Evolutionary conservation across 306 rosid species (phyloP), one percentile per base, ranked within the genome.

Genomic region (Hippophae gyantsensis): DNA sequence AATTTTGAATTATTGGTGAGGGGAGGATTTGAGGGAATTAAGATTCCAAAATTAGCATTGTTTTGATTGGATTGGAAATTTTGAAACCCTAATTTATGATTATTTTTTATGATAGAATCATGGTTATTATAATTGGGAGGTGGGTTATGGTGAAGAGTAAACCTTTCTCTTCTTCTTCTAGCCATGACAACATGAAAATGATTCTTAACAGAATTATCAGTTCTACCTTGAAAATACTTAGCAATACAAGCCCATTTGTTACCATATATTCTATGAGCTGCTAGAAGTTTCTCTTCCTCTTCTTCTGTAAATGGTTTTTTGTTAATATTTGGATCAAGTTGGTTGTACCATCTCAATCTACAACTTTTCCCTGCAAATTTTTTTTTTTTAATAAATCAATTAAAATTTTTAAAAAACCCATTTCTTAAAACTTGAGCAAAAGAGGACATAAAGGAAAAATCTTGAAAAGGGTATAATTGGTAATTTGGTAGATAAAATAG

Each of bases 321-420:
- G 49, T 72, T 76, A 23, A 83, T 83, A 45, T 75, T 77, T 49
- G 89, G 86, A 67, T 80, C 81, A 2, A 83, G 76, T 52, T 83
- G 89, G 71, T 83, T 83, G 77, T 83, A 83, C 89, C 89, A 83
- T 71, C 89, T 77, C 77, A 83, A 65, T 67, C 89, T 77, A 61
- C 89, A 83, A 42, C 89, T 83, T 64, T 83, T 83, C 56, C 89
- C 89, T 82, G 14, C 53, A 14, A 62, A 23, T 43, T 52, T 32
- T 32, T 0, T 27, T 27, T 32, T 32, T 32, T 32, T 32, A 32
- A 32, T 32, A 2, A 32, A 32, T 32, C n/a, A 44, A 27, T 13
- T 9, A 67, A n/a, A 25, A 13, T n/a, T 42, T 14, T 10, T 47
- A 62, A 48, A 56, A 66, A 47, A 6, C 46, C 48, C 49, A 66